Evolutionary conservation across 2,329 filamentous ascomycete species (phyloP).

Genomic region (Cercospora zeae-maydis): DNA sequence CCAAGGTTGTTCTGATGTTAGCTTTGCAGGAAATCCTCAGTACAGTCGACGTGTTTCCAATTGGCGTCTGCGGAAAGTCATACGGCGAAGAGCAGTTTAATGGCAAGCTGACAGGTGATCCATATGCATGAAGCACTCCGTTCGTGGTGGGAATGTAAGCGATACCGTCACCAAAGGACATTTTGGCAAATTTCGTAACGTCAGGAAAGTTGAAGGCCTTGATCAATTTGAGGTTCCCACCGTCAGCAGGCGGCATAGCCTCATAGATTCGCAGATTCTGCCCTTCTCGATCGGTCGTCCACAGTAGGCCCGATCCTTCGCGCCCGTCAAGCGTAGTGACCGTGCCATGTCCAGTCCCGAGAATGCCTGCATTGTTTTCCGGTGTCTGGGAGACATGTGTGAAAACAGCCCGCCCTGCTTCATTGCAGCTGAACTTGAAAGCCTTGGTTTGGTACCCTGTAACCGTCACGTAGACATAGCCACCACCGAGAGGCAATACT

Average conservation of each 20-base stretch:
- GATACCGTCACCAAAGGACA: conserved; percentile 4
- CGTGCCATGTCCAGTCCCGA: conserved; percentile 10
- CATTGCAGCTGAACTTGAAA: conserved; percentile 12
- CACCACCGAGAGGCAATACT: conserved; percentile 3
- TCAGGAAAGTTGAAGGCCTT: conserved; percentile 7
- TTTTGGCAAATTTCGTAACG: conserved; percentile 8
- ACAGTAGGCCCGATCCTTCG: conserved; percentile 1
- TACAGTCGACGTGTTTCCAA: conserved; percentile 6
- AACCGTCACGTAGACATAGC: conserved; percentile 10
- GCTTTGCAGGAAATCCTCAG: conserved; percentile 4
- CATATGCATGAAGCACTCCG: conserved; percentile 10
- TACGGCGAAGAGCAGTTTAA: conserved; percentile 10
- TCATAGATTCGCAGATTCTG: conserved; percentile 13
- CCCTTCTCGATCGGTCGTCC: conserved; percentile 11
- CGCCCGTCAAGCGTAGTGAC: conserved; percentile 10
- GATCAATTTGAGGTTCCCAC: conserved; percentile 1
- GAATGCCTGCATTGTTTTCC: conserved; percentile 10
- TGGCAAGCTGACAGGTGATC: conserved; percentile 9
- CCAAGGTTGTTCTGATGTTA: conserved; percentile 8
- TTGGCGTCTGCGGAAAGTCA: conserved; percentile 5
- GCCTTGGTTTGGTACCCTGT: conserved; percentile 5
- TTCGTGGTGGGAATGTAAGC: conserved; percentile 7
- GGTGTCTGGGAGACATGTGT: conserved; percentile 1
- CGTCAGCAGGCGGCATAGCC: conserved; percentile 6
- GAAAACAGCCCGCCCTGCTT: conserved; percentile 1